A percentile compares a stretch with the other conserved stretches of the same genome.
Conservation (phyloP, 441 rosid genomes). For the Croton setiger region DNA sequence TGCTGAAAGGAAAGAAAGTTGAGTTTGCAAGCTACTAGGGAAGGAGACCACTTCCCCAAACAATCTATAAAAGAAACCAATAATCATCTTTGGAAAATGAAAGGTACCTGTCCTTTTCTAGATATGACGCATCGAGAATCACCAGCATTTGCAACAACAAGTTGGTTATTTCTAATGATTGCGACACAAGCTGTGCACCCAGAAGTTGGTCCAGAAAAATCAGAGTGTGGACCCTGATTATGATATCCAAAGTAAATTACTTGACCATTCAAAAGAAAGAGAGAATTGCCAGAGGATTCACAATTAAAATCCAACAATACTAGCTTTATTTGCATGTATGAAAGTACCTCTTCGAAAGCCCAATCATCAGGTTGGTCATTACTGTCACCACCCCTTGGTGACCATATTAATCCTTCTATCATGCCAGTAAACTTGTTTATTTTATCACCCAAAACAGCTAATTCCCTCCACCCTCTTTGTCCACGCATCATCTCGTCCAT, state of each 20-base stretch:
- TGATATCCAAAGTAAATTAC: not conserved
- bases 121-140: constrained; percentile 96
- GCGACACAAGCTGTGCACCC: constrained; percentile 96
- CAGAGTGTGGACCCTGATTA: constrained; percentile 89
- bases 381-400: constrained; percentile 59
- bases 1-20: too few species aligned
- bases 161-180: constrained; percentile 62
- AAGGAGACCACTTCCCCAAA: not conserved
- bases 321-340: not conserved
- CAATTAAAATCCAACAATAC: not conserved
- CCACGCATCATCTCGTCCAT: constrained; percentile 99
- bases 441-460: constrained; percentile 80
- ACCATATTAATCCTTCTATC: constrained; percentile 95
- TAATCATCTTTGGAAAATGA: not conserved
- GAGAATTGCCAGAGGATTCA: constrained; percentile 5
- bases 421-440: constrained; percentile 82
- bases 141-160: constrained; percentile 85
- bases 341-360: constrained; percentile 77
- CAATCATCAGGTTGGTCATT: constrained; percentile 57
- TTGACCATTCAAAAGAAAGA: not conserved
- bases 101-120: constrained; percentile 85
- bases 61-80: constrained; percentile 5
- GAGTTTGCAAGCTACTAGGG: constrained; percentile 1
- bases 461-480: constrained; percentile 95
- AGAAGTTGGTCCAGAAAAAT: constrained; percentile 73